phyloP scores from a whole-genome alignment of 305 asterid species.

The Solanum aculeatissimum region DNA sequence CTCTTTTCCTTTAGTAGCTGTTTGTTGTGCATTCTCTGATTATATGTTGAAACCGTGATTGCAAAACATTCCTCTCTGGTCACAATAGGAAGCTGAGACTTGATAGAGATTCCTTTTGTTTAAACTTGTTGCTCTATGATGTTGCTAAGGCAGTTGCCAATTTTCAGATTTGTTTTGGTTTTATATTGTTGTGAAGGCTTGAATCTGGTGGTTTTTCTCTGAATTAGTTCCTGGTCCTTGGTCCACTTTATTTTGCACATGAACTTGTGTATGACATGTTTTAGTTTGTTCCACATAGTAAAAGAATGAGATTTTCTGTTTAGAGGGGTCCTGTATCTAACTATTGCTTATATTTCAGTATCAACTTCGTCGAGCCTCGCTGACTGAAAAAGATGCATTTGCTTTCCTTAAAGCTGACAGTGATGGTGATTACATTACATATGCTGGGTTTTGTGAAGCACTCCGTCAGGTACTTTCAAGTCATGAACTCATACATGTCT shows the following conservation, averaged over 20 bases:
- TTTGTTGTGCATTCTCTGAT: background rate
- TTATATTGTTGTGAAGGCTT: background rate
- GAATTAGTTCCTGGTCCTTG: background rate
- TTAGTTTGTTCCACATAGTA: background rate
- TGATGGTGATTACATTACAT: constrained; percentile 64
- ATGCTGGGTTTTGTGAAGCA: constrained; percentile 77
- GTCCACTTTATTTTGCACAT: background rate
- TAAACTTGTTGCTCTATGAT: background rate
- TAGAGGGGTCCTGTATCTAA: background rate
- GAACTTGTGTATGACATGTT: background rate
- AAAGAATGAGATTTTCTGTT: background rate
- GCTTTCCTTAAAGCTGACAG: constrained; percentile 75
- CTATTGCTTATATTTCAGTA: constrained; percentile 15
- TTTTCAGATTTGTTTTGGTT: background rate
- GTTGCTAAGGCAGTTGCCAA: background rate
- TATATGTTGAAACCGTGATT: background rate
- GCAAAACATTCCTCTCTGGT: background rate
- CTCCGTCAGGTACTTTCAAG: constrained; percentile 45
- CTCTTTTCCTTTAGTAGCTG: background rate
- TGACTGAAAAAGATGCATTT: constrained; percentile 78
- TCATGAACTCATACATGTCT: background rate
- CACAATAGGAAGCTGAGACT: background rate
- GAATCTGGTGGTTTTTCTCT: background rate
- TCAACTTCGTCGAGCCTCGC: constrained; percentile 67
- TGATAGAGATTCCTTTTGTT: background rate